Conservation (phyloP, 352 stramenopile genomes). For the Phytophthora tubulina region DNA sequence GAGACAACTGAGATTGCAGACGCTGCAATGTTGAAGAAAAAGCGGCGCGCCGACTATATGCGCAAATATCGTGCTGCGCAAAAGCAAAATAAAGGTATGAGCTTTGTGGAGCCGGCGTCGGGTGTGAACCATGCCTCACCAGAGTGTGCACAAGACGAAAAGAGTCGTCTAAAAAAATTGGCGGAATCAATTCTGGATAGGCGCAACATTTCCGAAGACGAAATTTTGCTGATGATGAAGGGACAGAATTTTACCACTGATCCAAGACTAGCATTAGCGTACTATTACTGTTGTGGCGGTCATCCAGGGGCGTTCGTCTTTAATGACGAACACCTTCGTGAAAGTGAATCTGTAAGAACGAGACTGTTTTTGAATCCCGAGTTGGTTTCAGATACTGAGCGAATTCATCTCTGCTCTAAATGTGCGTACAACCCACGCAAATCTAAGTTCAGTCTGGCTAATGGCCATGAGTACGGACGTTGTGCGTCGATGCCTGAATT, state of each 20-base stretch:
- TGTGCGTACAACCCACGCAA: not conserved
- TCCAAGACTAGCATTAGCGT: slow-evolving; percentile 7
- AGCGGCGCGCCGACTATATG: not conserved
- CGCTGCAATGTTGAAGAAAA: not conserved
- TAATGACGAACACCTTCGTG: slow-evolving; percentile 13
- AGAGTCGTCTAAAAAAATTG: not conserved
- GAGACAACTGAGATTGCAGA: not conserved
- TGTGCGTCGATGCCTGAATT: not conserved
- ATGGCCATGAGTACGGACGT: not conserved
- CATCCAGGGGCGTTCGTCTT: slow-evolving; percentile 8
- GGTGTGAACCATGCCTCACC: not conserved
- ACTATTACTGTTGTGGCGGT: slow-evolving; percentile 17
- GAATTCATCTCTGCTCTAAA: not conserved
- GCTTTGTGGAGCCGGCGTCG: not conserved
- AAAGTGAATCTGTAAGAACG: slow-evolving; percentile 3
- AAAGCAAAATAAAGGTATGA: not conserved
- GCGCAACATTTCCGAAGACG: not conserved
- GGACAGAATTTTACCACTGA: slow-evolving; percentile 8
- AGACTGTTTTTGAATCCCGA: not conserved
- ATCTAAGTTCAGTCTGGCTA: not conserved
- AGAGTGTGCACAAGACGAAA: not conserved
- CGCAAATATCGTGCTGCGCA: not conserved
- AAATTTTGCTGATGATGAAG: not conserved
- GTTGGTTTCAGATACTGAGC: not conserved
- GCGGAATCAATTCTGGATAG: not conserved